Evolutionary conservation across 352 stramenopile species (phyloP), one percentile per base, ranked within the genome.

Genomic region (Globisporangium heterothallicum): DNA sequence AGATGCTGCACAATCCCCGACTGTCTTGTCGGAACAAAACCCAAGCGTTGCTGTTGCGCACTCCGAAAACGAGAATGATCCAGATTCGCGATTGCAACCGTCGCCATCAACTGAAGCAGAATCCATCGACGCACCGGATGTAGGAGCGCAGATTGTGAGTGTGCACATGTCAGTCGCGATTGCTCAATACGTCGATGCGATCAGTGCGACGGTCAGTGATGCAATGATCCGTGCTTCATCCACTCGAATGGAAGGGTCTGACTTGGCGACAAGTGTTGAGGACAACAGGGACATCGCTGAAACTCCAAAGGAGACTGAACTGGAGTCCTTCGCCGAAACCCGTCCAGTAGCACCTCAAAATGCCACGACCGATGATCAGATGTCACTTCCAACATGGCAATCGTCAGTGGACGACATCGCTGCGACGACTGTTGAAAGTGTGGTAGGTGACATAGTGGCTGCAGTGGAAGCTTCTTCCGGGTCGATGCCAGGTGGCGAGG

Each of bases 131-230:
- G 4, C 4, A 10, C 4, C 12, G 1, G 5, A n/a, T 38, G 32
- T 19, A 14, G 46, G 13, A 14, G 46, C 27, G 29, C 46, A 42
- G n/a, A 21, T 53, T 25, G 34, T 58, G 14, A 51, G 51, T 19
- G 53, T 61, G 25, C 30, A 45, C 9, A 73, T 70, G 64, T 70
- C 61, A 25, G 34, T 59, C 26, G 57, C 61, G 24, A 42, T 73
- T 35, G 64, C 61, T 25, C 45, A 49, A 19, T 59, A 53, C 5
- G 61, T 73, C 25, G 56, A 61, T 34, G 57, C 53, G 16, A 64
- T 73, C n/a, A n/a, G n/a, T n/a, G n/a, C n/a, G n/a, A n/a, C n/a
- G n/a, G n/a, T n/a, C n/a, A n/a, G n/a, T n/a, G n/a, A n/a, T n/a
- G n/a, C n/a, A n/a, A n/a, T n/a, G n/a, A n/a, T n/a, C n/a, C n/a